A percentile compares a stretch with the other conserved stretches of the same genome.
Evolutionary conservation across 1,284 basidiomycete species (phyloP).

Genomic region (Ustilago cynodontis): DNA sequence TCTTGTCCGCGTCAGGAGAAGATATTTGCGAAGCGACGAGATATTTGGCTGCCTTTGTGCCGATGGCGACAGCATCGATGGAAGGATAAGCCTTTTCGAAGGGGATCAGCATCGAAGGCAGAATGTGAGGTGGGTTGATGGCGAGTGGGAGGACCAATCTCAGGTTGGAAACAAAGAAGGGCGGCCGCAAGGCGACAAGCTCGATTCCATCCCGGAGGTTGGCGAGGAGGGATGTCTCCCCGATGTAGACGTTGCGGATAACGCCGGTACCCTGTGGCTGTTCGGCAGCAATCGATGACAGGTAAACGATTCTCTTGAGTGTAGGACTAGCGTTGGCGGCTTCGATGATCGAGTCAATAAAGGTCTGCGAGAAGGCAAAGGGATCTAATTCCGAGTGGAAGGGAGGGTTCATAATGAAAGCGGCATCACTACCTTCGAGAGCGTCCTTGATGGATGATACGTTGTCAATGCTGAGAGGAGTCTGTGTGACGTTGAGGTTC

Average conservation of each 20-base stretch:
- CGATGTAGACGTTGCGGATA: constrained; percentile 22
- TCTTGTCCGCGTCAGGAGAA: neutral
- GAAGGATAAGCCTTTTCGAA: constrained; percentile 20
- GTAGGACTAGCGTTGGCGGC: constrained; percentile 24
- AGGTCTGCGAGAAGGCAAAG: constrained; percentile 9
- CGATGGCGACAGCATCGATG: constrained; percentile 18
- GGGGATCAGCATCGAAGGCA: constrained; percentile 27
- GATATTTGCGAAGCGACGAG: constrained; percentile 11
- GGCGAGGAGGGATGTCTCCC: constrained; percentile 17
- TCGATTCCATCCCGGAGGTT: constrained; percentile 27
- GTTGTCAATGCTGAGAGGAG: constrained; percentile 15
- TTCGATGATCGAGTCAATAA: constrained; percentile 11
- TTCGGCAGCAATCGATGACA: constrained; percentile 29
- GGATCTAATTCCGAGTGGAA: constrained; percentile 21
- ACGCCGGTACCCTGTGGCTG: constrained; percentile 16
- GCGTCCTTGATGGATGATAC: constrained; percentile 24
- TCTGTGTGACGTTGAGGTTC: constrained; percentile 14
- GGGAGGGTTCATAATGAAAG: constrained; percentile 35
- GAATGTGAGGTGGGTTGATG: constrained; percentile 28
- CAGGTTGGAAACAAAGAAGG: constrained; percentile 26
- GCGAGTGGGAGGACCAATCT: constrained; percentile 20
- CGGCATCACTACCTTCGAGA: constrained; percentile 27
- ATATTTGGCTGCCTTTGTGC: constrained; percentile 28
- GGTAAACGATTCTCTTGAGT: constrained; percentile 31
- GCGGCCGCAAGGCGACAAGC: constrained; percentile 9